Evolutionary conservation across 768 basidiomycete genomes (phyloP).

Genomic region (Bullera alba): DNA sequence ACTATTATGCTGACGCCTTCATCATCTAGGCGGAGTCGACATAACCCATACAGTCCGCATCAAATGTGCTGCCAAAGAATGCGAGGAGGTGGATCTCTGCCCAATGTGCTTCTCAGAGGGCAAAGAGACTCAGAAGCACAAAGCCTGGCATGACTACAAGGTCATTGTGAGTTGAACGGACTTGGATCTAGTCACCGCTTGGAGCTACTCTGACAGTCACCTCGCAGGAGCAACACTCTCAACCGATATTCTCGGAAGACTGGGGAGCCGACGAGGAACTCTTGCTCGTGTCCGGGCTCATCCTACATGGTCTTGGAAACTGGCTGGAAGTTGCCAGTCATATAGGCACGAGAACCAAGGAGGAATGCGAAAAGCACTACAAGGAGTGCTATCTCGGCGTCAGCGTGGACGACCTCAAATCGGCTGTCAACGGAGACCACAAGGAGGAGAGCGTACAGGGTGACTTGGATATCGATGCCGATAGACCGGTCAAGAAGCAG

Average conservation of each 20-base stretch:
- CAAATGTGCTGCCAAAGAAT: constrained; percentile 68
- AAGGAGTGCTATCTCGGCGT: constrained; percentile 70
- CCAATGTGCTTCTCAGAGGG: constrained; percentile 87
- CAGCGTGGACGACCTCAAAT: constrained; percentile 47
- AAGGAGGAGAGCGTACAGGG: constrained; percentile 8
- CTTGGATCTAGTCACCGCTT: too few relatives aligned
- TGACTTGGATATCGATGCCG: constrained; percentile 6
- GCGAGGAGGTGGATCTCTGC: constrained; percentile 85
- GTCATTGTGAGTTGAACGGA: constrained; percentile 61
- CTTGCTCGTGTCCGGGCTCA: constrained; percentile 76
- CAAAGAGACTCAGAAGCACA: constrained; percentile 79
- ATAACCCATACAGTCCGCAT: constrained; percentile 95
- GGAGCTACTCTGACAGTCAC: background rate
- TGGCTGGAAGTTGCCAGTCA: constrained; percentile 93
- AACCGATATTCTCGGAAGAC: constrained; percentile 87
- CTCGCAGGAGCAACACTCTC: constrained; percentile 84
- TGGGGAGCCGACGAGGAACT: constrained; percentile 99
- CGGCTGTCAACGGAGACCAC: background rate
- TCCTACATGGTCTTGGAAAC: constrained; percentile 82
- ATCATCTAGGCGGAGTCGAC: constrained; percentile 58
- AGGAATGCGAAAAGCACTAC: constrained; percentile 90
- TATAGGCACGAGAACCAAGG: constrained; percentile 85
- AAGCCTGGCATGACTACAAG: constrained; percentile 78
- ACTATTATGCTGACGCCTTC: background rate
- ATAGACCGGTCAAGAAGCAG: constrained; percentile 13